Base-by-base conservation (phyloP, 768 basidiomycete species). In the Lepiota subincarnata region DNA sequence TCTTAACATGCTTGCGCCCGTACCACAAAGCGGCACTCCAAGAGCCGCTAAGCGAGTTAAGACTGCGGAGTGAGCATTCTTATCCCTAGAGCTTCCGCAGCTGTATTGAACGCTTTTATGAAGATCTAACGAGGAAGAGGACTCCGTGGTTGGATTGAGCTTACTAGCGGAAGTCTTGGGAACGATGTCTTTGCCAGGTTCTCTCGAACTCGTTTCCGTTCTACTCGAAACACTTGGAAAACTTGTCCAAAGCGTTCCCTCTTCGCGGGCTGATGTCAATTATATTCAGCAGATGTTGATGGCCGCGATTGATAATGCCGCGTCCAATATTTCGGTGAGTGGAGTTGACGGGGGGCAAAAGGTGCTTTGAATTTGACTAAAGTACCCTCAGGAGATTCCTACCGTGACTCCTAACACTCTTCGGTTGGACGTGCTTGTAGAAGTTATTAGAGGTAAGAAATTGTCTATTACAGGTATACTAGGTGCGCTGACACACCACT, bases 261-360 rank as follows among this genome's bases (percentile, higher is more conserved):
- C 77, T 31, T 68, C 77, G 4, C 74, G 77, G 28, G 79, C 83
- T n/a, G 89, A 89, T 47, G 76, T 84, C 14, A 84, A 77, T 58
- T 96, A 91, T 60, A 70, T 88, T 10, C 84, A 91, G 64, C 94
- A 96, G 66, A 76, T 92, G 53, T 64, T 96, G 18, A 87, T 96
- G 79, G 84, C 86, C 8, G 88, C 88, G 1, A 75, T 95, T 19
- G 87, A 90, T 57, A 81, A 77, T 58, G 73, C 78, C 8, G 80
- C 87, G 2, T 72, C 70, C 14, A 77, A 79, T 52, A 73, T 88
- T 20, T 70, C 64, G 50, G 90, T 87, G 60, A 55, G 77, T 65
- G 4, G 39, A 20, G 24, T 31, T 16, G 22, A 8, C 44, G 19
- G 39, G 12, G n/a, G n/a, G n/a, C n/a, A n/a, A n/a, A n/a, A 16